Base-by-base conservation (phyloP, 2,329 filamentous ascomycete genomes). In the Juglanconis juglandina region DNA sequence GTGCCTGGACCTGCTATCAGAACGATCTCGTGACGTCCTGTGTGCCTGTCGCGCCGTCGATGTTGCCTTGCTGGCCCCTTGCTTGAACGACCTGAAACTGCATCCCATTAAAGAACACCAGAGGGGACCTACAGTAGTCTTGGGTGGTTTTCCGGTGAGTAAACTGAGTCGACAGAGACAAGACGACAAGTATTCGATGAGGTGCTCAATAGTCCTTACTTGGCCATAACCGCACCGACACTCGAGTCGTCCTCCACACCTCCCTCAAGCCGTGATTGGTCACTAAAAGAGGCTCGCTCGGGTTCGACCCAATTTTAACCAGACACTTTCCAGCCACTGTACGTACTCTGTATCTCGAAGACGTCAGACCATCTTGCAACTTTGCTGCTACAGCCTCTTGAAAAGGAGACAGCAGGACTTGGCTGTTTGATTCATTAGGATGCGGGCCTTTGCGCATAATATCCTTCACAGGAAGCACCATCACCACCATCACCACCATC, bases 381-480 rank as follows among this genome's bases (percentile, higher is more conserved):
- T 11, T 13, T 41, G 24, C 35, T 30, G 14, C 32, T 37, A 9
- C 17, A 11, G 33, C 47, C 13, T 34, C 17, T 32, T 30, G 24
- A 33, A n/a, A 49, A 5, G 4, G 4, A 14, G 39, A 42, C 11
- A 14, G 14, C 14, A 24, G 17, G 5, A 11, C 17, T 17, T 17
- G 14, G 9, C 9, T 47, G 13, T 24, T 4, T 47, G 4, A 47
- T 17, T 17, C 24, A 24, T 24, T 24, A 24, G 4, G 11, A 59
- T 59, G 58, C 51, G 58, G 46, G 51, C 51, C 13, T 55, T 59
- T 44, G 58, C 51, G 35, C 46, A 46, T 10, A 44, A 46, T 2
- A 17, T 59, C 13, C 46, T 59, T 39, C 52, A 54, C n/a, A 50
- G 46, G 35, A 46, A n/a, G 9, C 44, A 55, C 4, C 41, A 55